phyloP scores from a whole-genome alignment of 176 grass and related monocot genomes.

The Eragrostis nindensis region DNA sequence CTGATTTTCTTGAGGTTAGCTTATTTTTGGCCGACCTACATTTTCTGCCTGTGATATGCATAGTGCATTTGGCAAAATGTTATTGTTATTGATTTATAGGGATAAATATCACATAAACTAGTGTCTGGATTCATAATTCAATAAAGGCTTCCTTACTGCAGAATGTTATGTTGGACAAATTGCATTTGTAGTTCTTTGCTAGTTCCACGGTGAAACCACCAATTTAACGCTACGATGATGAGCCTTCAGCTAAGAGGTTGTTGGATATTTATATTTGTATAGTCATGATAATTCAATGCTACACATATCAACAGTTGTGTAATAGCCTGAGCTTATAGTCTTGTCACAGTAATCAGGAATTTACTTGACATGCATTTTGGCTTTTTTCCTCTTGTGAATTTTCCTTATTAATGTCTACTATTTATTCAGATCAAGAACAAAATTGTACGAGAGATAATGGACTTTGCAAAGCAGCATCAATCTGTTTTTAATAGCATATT shows the following conservation, averaged over 20 bases:
- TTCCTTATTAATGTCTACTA: conserved; percentile 25
- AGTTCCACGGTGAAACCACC: background rate
- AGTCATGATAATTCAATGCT: background rate
- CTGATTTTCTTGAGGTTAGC: conserved; percentile 84
- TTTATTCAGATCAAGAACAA: conserved; percentile 90
- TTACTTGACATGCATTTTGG: background rate
- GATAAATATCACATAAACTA: background rate
- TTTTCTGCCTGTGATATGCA: conserved; percentile 27
- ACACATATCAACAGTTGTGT: background rate
- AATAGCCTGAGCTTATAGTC: background rate
- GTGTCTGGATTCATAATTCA: background rate
- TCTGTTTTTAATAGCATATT: conserved; percentile 72
- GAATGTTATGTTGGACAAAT: background rate
- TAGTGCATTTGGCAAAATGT: background rate
- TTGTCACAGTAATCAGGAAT: background rate
- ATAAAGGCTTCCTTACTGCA: background rate
- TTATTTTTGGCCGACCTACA: conserved; percentile 38
- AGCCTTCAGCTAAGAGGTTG: conserved; percentile 5
- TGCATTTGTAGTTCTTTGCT: background rate
- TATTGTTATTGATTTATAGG: background rate
- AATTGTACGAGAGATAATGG: conserved; percentile 88
- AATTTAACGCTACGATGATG: background rate
- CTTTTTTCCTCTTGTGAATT: conserved; percentile 25
- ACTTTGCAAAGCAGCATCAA: conserved; percentile 84
- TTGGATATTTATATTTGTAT: background rate